Percentiles rank a stretch among this genome's conserved stretches.
phyloP scores from a whole-genome alignment of 306 rosid species.

The Elaeagnus macrophylla region DNA sequence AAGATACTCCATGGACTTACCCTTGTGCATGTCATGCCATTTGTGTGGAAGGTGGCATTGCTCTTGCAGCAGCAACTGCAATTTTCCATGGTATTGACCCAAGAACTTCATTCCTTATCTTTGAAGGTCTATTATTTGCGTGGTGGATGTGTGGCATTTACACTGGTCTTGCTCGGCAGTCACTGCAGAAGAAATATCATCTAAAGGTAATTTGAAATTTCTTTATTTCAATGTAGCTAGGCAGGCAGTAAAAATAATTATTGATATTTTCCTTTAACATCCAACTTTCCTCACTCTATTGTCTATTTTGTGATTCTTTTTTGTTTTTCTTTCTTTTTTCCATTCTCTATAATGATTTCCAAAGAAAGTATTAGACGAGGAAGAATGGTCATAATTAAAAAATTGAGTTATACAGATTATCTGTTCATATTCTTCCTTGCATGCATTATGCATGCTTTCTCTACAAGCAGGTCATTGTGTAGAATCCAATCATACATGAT shows the following conservation, averaged over 20 bases:
- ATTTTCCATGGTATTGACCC: constrained; percentile 54
- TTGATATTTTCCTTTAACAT: background rate
- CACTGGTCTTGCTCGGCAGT: constrained; percentile 80
- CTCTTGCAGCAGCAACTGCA: constrained; percentile 68
- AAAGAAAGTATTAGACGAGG: too few relatives aligned
- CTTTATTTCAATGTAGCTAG: constrained; percentile 1
- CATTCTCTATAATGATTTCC: too few relatives aligned
- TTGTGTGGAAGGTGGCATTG: constrained; percentile 87
- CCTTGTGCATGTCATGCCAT: constrained; percentile 93
- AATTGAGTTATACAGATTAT: too few relatives aligned
- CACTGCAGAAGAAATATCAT: constrained; percentile 90
- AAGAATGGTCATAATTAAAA: too few relatives aligned
- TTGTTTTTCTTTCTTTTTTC: too few relatives aligned
- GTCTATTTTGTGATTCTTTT: too few relatives aligned
- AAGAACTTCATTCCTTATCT: constrained; percentile 53
- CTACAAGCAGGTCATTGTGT: too few relatives aligned
- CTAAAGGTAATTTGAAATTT: constrained; percentile 48
- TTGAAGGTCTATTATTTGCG: constrained; percentile 78
- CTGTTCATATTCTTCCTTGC: too few relatives aligned
- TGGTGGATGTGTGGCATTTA: constrained; percentile 99
- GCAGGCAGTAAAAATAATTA: background rate
- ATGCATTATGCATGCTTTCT: too few relatives aligned
- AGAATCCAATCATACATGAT: too few relatives aligned
- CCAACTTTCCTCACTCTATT: background rate
- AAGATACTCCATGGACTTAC: constrained; percentile 60